Evolutionary conservation across 2,329 filamentous ascomycete species (phyloP), one percentile per base, ranked within the genome.

Genomic region (Penicillium capsulatum): DNA sequence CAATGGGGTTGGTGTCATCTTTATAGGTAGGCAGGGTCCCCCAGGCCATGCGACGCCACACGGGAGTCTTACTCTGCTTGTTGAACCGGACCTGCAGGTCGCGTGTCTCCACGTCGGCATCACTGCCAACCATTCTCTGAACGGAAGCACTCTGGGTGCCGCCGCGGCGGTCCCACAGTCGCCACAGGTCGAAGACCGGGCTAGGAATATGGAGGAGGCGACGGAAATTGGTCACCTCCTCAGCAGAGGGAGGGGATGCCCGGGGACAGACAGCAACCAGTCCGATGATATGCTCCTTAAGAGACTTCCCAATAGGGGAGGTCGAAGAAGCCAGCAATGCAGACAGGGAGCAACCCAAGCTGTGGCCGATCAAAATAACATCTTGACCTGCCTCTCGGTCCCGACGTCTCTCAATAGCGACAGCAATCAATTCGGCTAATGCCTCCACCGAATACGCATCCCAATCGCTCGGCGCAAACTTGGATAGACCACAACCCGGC

Each of bases 401-500:
- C 28, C 84, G 79, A 57, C 91, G 79, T 31, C 81, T 75, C 27
- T 87, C 77, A 43, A 97, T 89, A 20, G 88, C 78, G 1, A 72
- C 75, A 40, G 82, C 81, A 10, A 96, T 71, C 8, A 98, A 71
- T 51, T 88, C 83, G 3, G 78, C 79, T 16, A 97, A 71, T 1
- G 85, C 81, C 28, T 88, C 79, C 1, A 83, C 80, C 0, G 79
- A 83, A 61, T 97, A 98, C 6, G 91, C 88, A 30, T 80, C 75
- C 81, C 86, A 90, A 15, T 74, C 64, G 11, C 71, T 79, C 14
- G 84, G 83, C 11, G 76, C 70, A 64, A 91, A 94, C 7, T 75
- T 70, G 2, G 91, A 96, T 15, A 83, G 71, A 19, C 92, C 92
- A 55, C 90, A 94, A 27, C 92, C 92, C 1, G 92, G 91, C 3